Evolutionary conservation across 1,284 basidiomycete species (phyloP), one percentile per base, ranked within the genome.

Genomic region (Malassezia vespertilionis): DNA sequence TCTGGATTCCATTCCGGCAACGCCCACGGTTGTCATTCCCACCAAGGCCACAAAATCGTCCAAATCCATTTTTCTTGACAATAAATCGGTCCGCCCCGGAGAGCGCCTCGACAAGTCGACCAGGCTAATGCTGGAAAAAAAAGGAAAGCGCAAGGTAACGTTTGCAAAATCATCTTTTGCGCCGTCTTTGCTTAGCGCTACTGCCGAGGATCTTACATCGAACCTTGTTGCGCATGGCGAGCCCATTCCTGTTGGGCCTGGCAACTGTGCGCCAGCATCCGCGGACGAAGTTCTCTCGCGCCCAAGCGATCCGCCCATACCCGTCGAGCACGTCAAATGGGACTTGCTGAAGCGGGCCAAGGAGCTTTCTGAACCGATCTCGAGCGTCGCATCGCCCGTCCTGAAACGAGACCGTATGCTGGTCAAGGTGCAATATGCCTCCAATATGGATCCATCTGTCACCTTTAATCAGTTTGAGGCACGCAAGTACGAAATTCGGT

Each of bases 401-500:
- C 33, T 44, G 26, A 69, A 70, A 80, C 54, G 70, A 84, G 86
- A 88, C 69, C 77, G 86, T 56, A 88, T 89, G 83, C 76, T 87
- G 11, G 80, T 89, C 34, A 78, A 83, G 52, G 75, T 82, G 8
- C 79, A 77, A 36, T 79, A 81, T 60, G 79, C 79, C 4, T 77
- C 77, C 43, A 72, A 73, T 3, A 78, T 79, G 47, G 72, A 72
- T 20, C 57, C 84, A 1, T 72, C 76, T 4, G 55, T 64, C 5
- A 69, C 75, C 37, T 86, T 86, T 59, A 80, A 86, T 60, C 85
- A 86, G 59, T 70, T 72, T 27, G 75, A 77, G 46, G 79, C 82
- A 6, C 61, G 69, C 12, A 58, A 58, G 30, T 65, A 65, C 40
- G 71, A 81, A 50, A 69, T 86, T 8, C 74, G 77, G n/a, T 79